Evolutionary conservation across 2,329 filamentous ascomycete species (phyloP).

Genomic region (Immersiporthe knoxdaviesiana): DNA sequence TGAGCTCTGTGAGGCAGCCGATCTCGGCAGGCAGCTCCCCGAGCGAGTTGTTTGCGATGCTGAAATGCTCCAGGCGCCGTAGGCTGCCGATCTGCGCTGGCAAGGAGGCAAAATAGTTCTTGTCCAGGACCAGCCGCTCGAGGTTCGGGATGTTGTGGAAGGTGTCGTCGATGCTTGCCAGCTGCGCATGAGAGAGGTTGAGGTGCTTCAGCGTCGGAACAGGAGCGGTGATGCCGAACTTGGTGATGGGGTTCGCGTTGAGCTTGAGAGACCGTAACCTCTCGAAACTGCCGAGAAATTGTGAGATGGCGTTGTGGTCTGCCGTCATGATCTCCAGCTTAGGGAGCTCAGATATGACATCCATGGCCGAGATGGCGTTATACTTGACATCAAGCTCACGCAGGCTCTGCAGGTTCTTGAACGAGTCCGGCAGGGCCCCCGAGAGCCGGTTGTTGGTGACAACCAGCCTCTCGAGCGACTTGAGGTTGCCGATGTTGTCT

Average conservation of each 20-base stretch:
- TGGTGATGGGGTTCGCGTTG: constrained; percentile 93
- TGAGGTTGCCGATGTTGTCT: constrained; percentile 75
- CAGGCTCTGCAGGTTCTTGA: constrained; percentile 74
- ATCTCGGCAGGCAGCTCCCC: constrained; percentile 84
- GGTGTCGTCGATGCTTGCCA: constrained; percentile 85
- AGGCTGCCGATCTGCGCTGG: constrained; percentile 85
- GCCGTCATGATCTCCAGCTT: constrained; percentile 86
- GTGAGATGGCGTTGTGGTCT: constrained; percentile 90
- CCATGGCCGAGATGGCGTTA: constrained; percentile 86
- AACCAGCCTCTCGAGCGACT: constrained; percentile 83
- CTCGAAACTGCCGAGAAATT: constrained; percentile 86
- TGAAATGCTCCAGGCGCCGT: constrained; percentile 84
- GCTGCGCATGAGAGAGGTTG: constrained; percentile 88
- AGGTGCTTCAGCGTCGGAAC: constrained; percentile 83
- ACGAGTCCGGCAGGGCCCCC: constrained; percentile 72
- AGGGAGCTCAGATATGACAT: constrained; percentile 81
- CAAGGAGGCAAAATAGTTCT: constrained; percentile 92
- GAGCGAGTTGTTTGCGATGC: constrained; percentile 89
- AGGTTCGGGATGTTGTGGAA: constrained; percentile 88
- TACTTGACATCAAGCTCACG: constrained; percentile 94
- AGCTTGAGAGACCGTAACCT: constrained; percentile 82
- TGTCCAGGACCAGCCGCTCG: constrained; percentile 86
- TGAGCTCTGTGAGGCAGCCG: constrained; percentile 82
- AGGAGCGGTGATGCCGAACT: constrained; percentile 79
- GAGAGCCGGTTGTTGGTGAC: constrained; percentile 92